Base-by-base conservation (phyloP, 2,329 filamentous ascomycete species). In the Aspergillus sp. region DNA sequence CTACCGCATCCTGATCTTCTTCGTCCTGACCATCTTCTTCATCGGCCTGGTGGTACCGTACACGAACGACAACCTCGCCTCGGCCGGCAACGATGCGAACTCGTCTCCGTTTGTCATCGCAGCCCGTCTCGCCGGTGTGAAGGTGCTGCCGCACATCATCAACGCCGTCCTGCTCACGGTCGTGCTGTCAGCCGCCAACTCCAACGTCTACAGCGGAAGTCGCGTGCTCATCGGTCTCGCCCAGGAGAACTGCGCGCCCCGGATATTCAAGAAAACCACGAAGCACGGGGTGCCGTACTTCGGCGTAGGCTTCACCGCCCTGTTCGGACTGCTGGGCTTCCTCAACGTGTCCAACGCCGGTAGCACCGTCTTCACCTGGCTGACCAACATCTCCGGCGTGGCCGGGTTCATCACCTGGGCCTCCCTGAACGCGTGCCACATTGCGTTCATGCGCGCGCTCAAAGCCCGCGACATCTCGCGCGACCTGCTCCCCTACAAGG, bases 1-100 rank as follows among this genome's bases (percentile, higher is more conserved):
- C 65, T 86, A 81, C 76, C 80, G 83, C 47, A 86, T 90, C 53
- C 75, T 88, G 44, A 70, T 76, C 52, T 77, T 89, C 54, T 68
- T 66, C 47, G 58, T 67, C 30, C 53, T 66, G 28, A 66, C 64
- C 9, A 59, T 68, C 40, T 67, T 89, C 71, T 85, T 88, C 64
- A 77, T 88, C 56, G 84, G 85, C 44, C 76, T 89, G 57, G 70
- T 85, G 44, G 77, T 89, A 4, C 83, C 85, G 1, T 85, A 54
- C 50, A 28, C 75, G 50, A 71, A 79, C 61, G 77, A 83, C 54
- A 49, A 68, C 0, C 64, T 67, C 7, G 76, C 88, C 19, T 64
- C 75, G 29, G 75, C 68, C 57, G 58, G 58, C 28, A 60, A 51
- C 27, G 56, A 66, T 43, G 62, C 62, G 10, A 60, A 65, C 26